Evolutionary conservation across 2,329 filamentous ascomycete species (phyloP).

Genomic region (Arachnopeziza araneosa): DNA sequence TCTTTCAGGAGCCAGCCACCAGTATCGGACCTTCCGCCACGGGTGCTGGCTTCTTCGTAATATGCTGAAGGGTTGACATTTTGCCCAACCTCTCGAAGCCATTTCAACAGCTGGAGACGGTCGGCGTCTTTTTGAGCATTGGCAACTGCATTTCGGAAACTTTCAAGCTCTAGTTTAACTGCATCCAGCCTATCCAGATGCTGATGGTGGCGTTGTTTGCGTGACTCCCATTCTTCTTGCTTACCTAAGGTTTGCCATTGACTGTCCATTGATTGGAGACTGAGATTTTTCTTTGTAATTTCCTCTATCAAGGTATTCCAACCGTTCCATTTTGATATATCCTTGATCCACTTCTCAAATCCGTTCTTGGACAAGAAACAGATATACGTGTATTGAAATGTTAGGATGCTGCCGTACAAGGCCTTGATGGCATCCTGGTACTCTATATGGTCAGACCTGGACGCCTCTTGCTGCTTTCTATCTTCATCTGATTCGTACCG

Average conservation of each 20-base stretch:
- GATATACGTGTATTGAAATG: constrained; percentile 7
- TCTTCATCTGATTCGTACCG: background rate
- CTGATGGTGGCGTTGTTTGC: background rate
- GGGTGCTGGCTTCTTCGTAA: no score
- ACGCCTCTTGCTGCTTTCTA: background rate
- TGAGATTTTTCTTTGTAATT: background rate
- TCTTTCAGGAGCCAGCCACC: no score
- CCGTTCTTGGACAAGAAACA: constrained; percentile 5
- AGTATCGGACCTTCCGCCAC: no score
- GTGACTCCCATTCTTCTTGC: background rate
- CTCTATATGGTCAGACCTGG: background rate
- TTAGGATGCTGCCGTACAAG: constrained; percentile 8
- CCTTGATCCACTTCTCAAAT: background rate
- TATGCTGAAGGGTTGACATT: no score
- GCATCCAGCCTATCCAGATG: background rate
- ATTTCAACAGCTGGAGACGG: no score
- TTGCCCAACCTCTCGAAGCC: no score
- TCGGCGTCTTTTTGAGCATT: no score
- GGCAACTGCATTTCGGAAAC: no score
- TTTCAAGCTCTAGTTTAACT: no score
- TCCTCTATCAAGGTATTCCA: constrained; percentile 8
- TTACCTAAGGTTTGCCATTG: background rate
- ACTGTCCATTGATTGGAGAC: background rate
- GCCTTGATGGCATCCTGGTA: constrained; percentile 5
- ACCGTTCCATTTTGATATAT: constrained; percentile 6